Evolutionary conservation across 2,329 filamentous ascomycete genomes (phyloP), one percentile per base, ranked within the genome.

Genomic region (Diaporthe citrichinensis): DNA sequence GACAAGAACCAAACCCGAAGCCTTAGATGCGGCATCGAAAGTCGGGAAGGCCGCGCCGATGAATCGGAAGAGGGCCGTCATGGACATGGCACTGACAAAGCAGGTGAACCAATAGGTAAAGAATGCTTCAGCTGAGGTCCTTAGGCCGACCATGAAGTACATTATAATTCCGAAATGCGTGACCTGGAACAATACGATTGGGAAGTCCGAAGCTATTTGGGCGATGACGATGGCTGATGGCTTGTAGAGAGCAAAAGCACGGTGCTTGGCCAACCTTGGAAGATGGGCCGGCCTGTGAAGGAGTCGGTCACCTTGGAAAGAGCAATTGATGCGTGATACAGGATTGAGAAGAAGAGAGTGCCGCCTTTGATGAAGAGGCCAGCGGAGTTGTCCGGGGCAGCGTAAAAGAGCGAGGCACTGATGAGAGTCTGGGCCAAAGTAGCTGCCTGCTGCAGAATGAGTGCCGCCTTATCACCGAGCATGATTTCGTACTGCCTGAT

Each of bases 271-370:
- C 5, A 92, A n/a, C n/a, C n/a, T n/a, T n/a, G n/a, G n/a, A n/a
- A 80, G 17, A 92, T 86, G 0, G 90, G 90, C 0, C 92, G 87
- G n/a, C 91, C 91, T 17, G 82, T 85, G 78, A 92, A 94, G 0
- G 90, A 91, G 31, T 90, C 88, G 0, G 88, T 92, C 1, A 94
- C 92, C 81, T 94, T 93, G 2, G 91, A 88, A 87, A 94, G 90
- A 36, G 91, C 87, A 2, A 93, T 80, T 14, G 94, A 82, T 72
- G 88, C 86, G 80, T 93, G 91, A 82, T 89, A 92, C 0, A 94
- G 84, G 0, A 94, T 84, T 0, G 92, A 85, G 69, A 93, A 89
- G 85, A 94, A 94, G 7, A 92, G 83, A 0, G 91, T 88, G 62
- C 92, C 93, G 0, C 88, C 87, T 79, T 93, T 93, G 78, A 89